Evolutionary conservation across 768 basidiomycete genomes (phyloP), one percentile per base, ranked within the genome.

Genomic region (Clitopilus hobsonii): DNA sequence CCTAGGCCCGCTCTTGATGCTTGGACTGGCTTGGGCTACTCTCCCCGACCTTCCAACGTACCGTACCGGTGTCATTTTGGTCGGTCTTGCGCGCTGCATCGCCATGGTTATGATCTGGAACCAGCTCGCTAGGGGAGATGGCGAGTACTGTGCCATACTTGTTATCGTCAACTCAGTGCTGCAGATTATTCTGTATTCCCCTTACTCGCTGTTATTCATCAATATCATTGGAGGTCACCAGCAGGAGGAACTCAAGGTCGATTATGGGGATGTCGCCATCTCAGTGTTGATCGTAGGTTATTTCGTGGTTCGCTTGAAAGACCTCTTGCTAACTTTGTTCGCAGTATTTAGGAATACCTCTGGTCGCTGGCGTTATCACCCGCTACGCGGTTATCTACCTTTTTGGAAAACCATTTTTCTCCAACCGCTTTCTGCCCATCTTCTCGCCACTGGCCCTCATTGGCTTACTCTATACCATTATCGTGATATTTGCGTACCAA

Each of bases 71-170:
- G 86, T 94, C 2, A 86, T 94, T 61, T 74, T 94, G 72, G 90
- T 94, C 29, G 91, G 92, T 7, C 68, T 91, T 22, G 88, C 86
- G 11, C 73, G 85, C 47, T 89, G 80, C 63, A 84, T 83, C 53
- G 84, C 86, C 2, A 86, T 86, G 86, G 86, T 89, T 56, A 81
- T 89, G 73, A 86, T 94, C 41, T 92, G 90, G 91, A 89, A 88
- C 60, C 77, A 82, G 51, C 76, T 93, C 6, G 88, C 88, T 0
- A 66, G 75, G 30, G 90, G 91, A 4, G 82, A 92, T 60, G 60
- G 61, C 20, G 78, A 91, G 55, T 87, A 88, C 60, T 90, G 89
- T 59, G 90, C 87, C 16, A 84, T 92, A 60, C 72, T 94, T 5
- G 90, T 94, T 47, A 84, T 89, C 47, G 69, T 91, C 63, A 94